Conservation (phyloP, 805 yeast genomes). For the Diddensiella caesifluorescens region DNA sequence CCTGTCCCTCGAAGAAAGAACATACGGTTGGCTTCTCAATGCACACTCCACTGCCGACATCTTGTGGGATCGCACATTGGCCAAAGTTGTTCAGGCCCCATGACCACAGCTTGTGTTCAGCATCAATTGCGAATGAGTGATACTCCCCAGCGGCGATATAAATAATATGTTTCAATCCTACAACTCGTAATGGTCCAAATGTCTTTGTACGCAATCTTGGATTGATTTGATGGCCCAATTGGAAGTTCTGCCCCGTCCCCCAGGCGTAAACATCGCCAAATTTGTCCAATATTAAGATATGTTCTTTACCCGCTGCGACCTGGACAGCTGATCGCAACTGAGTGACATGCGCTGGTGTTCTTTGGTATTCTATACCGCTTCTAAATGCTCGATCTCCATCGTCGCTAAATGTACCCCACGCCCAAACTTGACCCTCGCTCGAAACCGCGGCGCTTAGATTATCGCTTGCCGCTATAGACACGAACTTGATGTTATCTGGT, state of each 20-base stretch:
- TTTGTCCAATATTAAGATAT: slow-evolving; percentile 72
- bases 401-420: slow-evolving; percentile 91
- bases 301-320: slow-evolving; percentile 91
- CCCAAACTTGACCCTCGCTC: slow-evolving; percentile 81
- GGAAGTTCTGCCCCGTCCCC: slow-evolving; percentile 96
- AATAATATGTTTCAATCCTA: slow-evolving; percentile 74
- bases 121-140: slow-evolving; percentile 88
- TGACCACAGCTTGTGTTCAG: slow-evolving; percentile 61
- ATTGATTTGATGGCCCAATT: slow-evolving; percentile 75
- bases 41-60: slow-evolving; percentile 56
- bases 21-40: slow-evolving; percentile 73
- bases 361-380: slow-evolving; percentile 58
- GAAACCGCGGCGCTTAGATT: slow-evolving; percentile 77
- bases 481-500: slow-evolving; percentile 46
- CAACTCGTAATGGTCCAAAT: slow-evolving; percentile 68
- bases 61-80: slow-evolving; percentile 81
- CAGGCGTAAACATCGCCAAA: slow-evolving; percentile 89
- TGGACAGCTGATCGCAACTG: slow-evolving; percentile 67
- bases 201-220: slow-evolving; percentile 29
- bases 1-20: slow-evolving; percentile 52
- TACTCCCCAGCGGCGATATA: slow-evolving; percentile 90
- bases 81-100: slow-evolving; percentile 99
- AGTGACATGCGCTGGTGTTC: slow-evolving; percentile 56
- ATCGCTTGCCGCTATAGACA: slow-evolving; percentile 87
- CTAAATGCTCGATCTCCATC: slow-evolving; percentile 88